Percentiles rank a stretch among this genome's conserved stretches.
These are phyloP conservation scores for Carex myosuroides DNA, from an alignment of 176 grass and related monocot genomes.

Conservation along the genomic window DNA sequence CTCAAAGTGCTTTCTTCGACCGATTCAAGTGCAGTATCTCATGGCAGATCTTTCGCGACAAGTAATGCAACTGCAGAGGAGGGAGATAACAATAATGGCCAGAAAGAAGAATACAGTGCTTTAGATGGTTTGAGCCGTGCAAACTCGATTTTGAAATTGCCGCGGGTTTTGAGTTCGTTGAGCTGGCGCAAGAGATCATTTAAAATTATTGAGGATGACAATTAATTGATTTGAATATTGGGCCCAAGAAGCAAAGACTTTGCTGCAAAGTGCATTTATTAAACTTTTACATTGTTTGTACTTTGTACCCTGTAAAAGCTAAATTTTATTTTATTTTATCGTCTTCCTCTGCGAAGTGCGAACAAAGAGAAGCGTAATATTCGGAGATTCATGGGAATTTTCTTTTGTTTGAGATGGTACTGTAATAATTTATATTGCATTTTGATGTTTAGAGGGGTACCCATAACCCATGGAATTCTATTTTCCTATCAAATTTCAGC, in stretches of 20 bases:
- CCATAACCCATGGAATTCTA: neutral
- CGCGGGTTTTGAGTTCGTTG: conserved; percentile 31
- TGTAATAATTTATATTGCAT: neutral
- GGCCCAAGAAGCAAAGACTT: neutral
- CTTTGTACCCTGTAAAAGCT: neutral
- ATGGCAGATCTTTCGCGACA: conserved; percentile 13
- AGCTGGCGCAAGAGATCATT: conserved; percentile 42
- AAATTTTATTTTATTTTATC: neutral
- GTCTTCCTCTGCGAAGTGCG: neutral
- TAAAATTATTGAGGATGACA: conserved; percentile 37
- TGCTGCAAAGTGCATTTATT: neutral
- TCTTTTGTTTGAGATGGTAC: neutral
- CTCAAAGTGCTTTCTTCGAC: conserved; percentile 21
- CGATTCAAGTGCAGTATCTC: neutral
- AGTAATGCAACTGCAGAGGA: conserved; percentile 34
- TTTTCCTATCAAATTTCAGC: neutral
- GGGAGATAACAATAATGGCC: neutral
- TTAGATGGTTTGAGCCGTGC: conserved; percentile 50
- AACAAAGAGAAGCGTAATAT: neutral
- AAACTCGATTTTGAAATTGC: conserved; percentile 61
- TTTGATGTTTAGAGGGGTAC: neutral
- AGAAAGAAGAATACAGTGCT: conserved; percentile 34
- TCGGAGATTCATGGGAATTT: neutral
- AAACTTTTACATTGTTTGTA: neutral
- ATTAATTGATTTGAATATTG: conserved; percentile 16